phyloP scores from a whole-genome alignment of 2,329 filamentous ascomycete genomes.

The Didymellaceae sp. region DNA sequence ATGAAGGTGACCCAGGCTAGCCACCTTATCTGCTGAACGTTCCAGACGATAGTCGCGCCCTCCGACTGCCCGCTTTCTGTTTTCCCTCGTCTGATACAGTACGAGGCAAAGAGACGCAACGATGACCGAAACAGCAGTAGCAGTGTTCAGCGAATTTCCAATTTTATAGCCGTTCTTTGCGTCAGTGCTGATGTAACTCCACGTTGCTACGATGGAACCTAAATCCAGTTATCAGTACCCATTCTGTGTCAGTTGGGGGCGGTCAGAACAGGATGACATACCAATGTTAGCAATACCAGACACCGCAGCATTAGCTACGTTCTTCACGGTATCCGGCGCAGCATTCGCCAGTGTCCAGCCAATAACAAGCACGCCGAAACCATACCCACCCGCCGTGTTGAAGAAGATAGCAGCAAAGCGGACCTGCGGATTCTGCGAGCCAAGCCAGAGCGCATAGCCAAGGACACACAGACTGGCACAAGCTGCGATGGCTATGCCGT shows the following conservation, averaged over 20 bases:
- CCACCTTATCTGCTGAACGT: not conserved
- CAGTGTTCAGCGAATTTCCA: not conserved
- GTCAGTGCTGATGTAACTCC: slow-evolving; percentile 3
- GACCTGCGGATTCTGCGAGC: not conserved
- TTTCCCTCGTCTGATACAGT: not conserved
- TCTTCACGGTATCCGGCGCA: slow-evolving; percentile 1
- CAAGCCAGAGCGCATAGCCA: not conserved
- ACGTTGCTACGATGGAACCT: slow-evolving; percentile 1
- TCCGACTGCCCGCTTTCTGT: not conserved
- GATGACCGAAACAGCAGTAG: not conserved
- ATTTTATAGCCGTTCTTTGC: not conserved
- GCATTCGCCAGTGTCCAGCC: not conserved
- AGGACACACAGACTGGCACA: slow-evolving; percentile 1
- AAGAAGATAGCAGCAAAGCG: not conserved
- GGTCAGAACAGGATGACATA: not conserved
- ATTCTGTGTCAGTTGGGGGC: no score
- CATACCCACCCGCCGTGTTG: not conserved
- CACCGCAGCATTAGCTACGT: not conserved
- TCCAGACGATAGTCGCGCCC: not conserved
- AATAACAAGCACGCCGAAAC: not conserved
- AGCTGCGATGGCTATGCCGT: not conserved
- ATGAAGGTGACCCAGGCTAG: not conserved
- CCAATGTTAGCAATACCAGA: not conserved
- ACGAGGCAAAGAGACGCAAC: not conserved
- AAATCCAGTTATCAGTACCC: no score